A percentile compares a stretch with the other conserved stretches of the same genome.
Evolutionary conservation across 805 yeast genomes (phyloP).

Genomic region (Cyberlindnera samutprakarnensis): DNA sequence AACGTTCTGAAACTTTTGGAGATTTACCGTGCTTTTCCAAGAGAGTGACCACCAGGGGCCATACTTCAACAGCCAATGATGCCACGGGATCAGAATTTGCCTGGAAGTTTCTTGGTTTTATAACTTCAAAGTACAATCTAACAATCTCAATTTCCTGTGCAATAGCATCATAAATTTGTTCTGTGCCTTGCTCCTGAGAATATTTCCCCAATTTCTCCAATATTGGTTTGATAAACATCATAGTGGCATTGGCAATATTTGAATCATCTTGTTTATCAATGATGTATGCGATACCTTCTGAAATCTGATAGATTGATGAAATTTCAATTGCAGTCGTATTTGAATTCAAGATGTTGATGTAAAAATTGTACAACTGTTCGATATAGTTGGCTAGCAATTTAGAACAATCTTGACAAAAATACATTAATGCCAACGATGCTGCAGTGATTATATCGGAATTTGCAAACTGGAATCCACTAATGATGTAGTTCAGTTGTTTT

Average conservation of each 20-base stretch:
- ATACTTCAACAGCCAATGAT: slow-evolving; percentile 44
- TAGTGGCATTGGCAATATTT: slow-evolving; percentile 43
- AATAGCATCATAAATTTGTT: slow-evolving; percentile 35
- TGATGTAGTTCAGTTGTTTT: slow-evolving; percentile 77
- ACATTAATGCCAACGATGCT: slow-evolving; percentile 90
- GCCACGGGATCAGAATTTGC: slow-evolving; percentile 41
- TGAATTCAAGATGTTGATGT: slow-evolving; percentile 41
- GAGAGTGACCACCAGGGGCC: slow-evolving; percentile 49
- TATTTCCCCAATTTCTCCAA: slow-evolving; percentile 35
- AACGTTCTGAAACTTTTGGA: slow-evolving; percentile 63
- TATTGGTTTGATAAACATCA: slow-evolving; percentile 63
- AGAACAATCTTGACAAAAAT: slow-evolving; percentile 89
- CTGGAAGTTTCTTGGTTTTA: slow-evolving; percentile 34
- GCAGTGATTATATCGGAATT: slow-evolving; percentile 55
- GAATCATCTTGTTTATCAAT: slow-evolving; percentile 52
- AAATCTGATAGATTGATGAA: slow-evolving; percentile 66
- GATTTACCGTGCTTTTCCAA: slow-evolving; percentile 51
- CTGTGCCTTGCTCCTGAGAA: slow-evolving; percentile 19
- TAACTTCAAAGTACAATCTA: slow-evolving; percentile 49
- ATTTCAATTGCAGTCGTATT: slow-evolving; percentile 52
- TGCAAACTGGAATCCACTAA: slow-evolving; percentile 53
- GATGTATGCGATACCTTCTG: slow-evolving; percentile 87
- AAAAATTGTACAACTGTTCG: slow-evolving; percentile 70
- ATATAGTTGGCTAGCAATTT: slow-evolving; percentile 53
- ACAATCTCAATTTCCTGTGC: slow-evolving; percentile 73